Percentiles rank a stretch among this genome's conserved stretches.
Conservation (phyloP, 108 stramenopile genomes). For the Seminavis robusta region DNA sequence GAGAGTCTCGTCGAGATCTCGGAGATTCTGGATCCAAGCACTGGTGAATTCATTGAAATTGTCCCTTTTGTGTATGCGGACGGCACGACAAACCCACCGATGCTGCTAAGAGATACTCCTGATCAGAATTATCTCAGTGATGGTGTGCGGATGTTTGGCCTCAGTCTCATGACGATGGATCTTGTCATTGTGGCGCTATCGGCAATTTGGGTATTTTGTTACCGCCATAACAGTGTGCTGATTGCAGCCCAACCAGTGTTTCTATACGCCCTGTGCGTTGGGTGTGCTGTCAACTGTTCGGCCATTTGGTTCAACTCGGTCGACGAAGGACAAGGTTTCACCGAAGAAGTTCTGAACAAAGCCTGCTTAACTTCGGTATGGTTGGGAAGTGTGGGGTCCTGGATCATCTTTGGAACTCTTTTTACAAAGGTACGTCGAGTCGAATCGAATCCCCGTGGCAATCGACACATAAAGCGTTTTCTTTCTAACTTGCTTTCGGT, state of each 20-base stretch:
- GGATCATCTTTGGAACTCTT: no score
- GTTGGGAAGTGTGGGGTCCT: no score
- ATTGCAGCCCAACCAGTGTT: constrained; percentile 37
- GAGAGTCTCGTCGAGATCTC: no score
- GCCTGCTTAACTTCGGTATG: no score
- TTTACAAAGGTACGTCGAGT: no score
- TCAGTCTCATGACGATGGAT: background rate
- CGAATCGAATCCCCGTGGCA: no score
- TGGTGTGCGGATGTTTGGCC: background rate
- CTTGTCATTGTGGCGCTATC: background rate
- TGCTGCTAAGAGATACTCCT: background rate
- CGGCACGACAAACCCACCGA: background rate
- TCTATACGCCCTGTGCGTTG: constrained; percentile 21
- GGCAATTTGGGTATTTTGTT: background rate
- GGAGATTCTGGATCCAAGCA: no score
- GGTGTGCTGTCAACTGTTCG: background rate
- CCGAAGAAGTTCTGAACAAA: no score
- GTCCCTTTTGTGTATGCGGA: constrained; percentile 2
- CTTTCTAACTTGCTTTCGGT: no score
- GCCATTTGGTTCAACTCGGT: no score
- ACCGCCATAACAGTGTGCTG: background rate
- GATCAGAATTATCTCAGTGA: constrained; percentile 8
- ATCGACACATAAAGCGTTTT: no score
- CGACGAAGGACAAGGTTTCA: no score
- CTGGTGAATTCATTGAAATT: background rate